A percentile compares a stretch with the other conserved stretches of the same genome.
phyloP scores from a whole-genome alignment of 768 basidiomycete genomes.

The Mycena alexandri region DNA sequence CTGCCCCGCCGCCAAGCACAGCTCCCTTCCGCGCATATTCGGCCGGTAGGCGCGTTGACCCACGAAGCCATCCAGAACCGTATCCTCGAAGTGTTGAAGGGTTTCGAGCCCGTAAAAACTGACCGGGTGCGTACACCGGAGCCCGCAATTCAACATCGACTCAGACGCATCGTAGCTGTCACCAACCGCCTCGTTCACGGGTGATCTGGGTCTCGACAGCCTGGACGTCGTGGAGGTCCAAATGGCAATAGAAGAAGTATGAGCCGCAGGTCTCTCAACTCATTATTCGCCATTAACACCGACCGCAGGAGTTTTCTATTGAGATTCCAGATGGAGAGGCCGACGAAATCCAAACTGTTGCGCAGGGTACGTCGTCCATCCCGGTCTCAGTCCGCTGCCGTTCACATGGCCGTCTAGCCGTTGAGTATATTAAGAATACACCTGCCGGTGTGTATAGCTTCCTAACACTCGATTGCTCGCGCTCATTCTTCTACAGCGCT shows the following conservation, averaged over 20 bases:
- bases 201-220: constrained; percentile 94
- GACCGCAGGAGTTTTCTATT: constrained; percentile 88
- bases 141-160: neutral
- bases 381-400: constrained; percentile 24
- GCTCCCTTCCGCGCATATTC: constrained; percentile 71
- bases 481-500: constrained; percentile 55
- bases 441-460: constrained; percentile 34
- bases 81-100: constrained; percentile 86
- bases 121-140: constrained; percentile 65
- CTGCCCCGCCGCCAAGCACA: constrained; percentile 57
- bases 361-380: constrained; percentile 75
- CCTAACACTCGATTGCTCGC: constrained; percentile 32
- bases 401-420: constrained; percentile 33
- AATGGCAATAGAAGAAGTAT: constrained; percentile 97
- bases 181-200: constrained; percentile 72
- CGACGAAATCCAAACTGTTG: constrained; percentile 92
- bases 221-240: constrained; percentile 98
- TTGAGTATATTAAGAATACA: constrained; percentile 38
- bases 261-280: constrained; percentile 18
- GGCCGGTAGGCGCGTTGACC: constrained; percentile 72
- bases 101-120: constrained; percentile 89
- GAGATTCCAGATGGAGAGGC: constrained; percentile 99
- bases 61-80: constrained; percentile 78
- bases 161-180: constrained; percentile 65
- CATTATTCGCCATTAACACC: constrained; percentile 11